phyloP scores from a whole-genome alignment of 345 rosid species.

The Eutrema heterophyllum region DNA sequence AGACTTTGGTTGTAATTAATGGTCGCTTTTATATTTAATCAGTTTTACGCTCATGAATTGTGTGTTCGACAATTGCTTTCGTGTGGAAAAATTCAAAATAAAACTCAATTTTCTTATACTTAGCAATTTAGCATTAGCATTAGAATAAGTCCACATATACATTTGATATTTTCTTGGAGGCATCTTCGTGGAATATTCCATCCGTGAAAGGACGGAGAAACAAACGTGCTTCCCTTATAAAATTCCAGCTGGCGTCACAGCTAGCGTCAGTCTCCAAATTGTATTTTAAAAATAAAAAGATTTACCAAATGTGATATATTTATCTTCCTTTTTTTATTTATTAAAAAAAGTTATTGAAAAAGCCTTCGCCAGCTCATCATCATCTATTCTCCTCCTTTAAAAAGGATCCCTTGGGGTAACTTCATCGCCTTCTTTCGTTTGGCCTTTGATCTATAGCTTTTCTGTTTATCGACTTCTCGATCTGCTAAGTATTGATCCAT shows the following conservation, averaged over 20 bases:
- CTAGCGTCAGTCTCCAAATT: slow-evolving; percentile 4
- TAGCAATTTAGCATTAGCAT: too few relatives aligned
- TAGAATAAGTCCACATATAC: too few relatives aligned
- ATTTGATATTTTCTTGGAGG: slow-evolving; percentile 1
- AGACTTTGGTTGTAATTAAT: background rate
- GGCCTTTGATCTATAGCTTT: background rate
- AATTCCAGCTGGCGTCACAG: slow-evolving; percentile 21
- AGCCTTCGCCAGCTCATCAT: slow-evolving; percentile 16
- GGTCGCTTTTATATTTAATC: background rate
- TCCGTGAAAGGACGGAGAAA: slow-evolving; percentile 9
- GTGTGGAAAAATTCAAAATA: background rate
- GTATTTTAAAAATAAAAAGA: background rate
- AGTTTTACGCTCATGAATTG: background rate
- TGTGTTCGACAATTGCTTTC: slow-evolving; percentile 21
- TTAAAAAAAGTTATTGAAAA: background rate
- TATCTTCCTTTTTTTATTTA: background rate
- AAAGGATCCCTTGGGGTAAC: background rate
- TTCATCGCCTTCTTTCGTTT: slow-evolving; percentile 29
- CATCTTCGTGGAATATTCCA: slow-evolving; percentile 28
- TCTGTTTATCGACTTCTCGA: slow-evolving; percentile 1
- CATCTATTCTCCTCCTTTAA: slow-evolving; percentile 12
- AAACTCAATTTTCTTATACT: background rate
- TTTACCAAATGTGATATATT: background rate
- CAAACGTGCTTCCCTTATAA: slow-evolving; percentile 13
- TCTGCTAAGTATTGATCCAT: slow-evolving; percentile 26